Evolutionary conservation across 768 basidiomycete species (phyloP).

Genomic region (Boletales sp.): DNA sequence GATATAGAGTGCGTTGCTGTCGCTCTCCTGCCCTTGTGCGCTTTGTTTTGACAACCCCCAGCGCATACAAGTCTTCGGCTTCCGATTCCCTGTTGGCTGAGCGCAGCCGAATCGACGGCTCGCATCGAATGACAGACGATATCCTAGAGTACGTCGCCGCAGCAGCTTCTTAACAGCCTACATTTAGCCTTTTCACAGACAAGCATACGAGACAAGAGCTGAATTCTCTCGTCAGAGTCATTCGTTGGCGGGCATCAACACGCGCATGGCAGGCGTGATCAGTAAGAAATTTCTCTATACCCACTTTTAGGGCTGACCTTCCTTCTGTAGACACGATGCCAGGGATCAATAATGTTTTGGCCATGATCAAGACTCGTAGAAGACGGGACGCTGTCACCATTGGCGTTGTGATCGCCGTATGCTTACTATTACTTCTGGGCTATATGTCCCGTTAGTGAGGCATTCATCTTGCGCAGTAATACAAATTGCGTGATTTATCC

Average conservation of each 20-base stretch:
- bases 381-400: slow-evolving; percentile 87
- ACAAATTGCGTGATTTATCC: background rate
- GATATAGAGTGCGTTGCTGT: slow-evolving; percentile 79
- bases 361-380: slow-evolving; percentile 90
- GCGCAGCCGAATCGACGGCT: slow-evolving; percentile 85
- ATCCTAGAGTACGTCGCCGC: slow-evolving; percentile 66
- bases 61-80: slow-evolving; percentile 87
- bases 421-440: slow-evolving; percentile 58
- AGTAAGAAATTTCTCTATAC: slow-evolving; percentile 43
- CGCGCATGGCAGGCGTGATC: slow-evolving; percentile 78
- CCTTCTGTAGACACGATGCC: slow-evolving; percentile 70
- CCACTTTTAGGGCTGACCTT: background rate
- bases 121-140: slow-evolving; percentile 92
- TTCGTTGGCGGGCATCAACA: slow-evolving; percentile 74
- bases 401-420: slow-evolving; percentile 84
- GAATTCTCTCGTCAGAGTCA: slow-evolving; percentile 85
- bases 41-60: slow-evolving; percentile 28
- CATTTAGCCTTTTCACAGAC: slow-evolving; percentile 44
- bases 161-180: background rate
- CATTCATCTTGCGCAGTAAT: slow-evolving; percentile 1
- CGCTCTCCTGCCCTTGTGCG: background rate
- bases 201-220: slow-evolving; percentile 95
- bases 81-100: slow-evolving; percentile 87
- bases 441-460: slow-evolving; percentile 38
- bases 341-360: slow-evolving; percentile 87